Percentiles rank a stretch among this genome's conserved stretches.
Evolutionary conservation across 257 asterid species (phyloP).

Genomic region (Solanum etuberosum): DNA sequence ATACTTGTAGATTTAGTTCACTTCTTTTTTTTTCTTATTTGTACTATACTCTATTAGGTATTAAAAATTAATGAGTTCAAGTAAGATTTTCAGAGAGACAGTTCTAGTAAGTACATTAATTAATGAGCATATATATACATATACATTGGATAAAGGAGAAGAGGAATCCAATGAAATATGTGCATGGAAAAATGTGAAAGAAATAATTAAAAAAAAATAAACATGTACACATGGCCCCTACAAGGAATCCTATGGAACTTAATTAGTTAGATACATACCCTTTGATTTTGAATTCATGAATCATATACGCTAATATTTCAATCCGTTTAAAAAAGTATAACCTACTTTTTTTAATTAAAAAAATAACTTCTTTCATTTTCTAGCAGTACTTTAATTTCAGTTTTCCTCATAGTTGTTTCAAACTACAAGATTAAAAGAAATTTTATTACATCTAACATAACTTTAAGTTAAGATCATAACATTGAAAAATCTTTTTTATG

Average conservation of each 20-base stretch:
- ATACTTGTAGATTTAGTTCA: not conserved
- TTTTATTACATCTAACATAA: too few relatives aligned
- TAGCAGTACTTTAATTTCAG: too few relatives aligned
- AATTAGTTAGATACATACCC: not conserved
- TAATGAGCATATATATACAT: not conserved
- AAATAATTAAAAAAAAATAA: not conserved
- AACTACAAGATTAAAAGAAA: too few relatives aligned
- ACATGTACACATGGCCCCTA: conserved; percentile 8
- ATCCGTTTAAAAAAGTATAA: too few relatives aligned
- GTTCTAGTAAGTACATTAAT: not conserved
- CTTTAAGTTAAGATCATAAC: too few relatives aligned
- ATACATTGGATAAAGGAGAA: not conserved
- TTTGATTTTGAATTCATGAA: not conserved
- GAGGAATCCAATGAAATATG: conserved; percentile 15
- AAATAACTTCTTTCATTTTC: too few relatives aligned
- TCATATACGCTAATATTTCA: too few relatives aligned
- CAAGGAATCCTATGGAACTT: conserved; percentile 20
- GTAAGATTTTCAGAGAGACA: not conserved
- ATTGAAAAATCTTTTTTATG: too few relatives aligned
- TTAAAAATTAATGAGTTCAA: not conserved
- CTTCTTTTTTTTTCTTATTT: not conserved
- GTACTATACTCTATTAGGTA: not conserved
- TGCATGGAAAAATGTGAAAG: not conserved
- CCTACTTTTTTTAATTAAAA: too few relatives aligned
- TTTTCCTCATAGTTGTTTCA: too few relatives aligned